These are phyloP conservation scores for Pseudocohnilembus persalinus DNA, from an alignment of 169 alveolate genomes.

Conservation along the genomic window DNA sequence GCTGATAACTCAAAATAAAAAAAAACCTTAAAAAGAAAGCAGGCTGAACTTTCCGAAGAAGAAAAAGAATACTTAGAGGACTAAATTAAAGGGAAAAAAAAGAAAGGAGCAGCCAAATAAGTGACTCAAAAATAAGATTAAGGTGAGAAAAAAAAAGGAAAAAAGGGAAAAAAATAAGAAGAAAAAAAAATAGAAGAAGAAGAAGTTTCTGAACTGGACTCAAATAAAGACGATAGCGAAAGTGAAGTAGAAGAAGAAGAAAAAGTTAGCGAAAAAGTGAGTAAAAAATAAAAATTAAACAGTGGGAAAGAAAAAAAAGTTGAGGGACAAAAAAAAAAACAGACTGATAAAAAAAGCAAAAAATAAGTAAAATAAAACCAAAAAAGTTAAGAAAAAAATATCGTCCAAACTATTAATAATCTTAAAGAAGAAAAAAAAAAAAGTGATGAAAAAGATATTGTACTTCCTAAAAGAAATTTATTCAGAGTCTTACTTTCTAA, in stretches of 20 bases:
- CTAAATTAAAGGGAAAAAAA: background rate
- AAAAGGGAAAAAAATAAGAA: background rate
- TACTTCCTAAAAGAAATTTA: background rate
- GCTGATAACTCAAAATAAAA: background rate
- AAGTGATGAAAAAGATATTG: background rate
- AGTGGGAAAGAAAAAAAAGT: background rate
- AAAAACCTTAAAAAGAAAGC: background rate
- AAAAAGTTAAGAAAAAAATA: background rate
- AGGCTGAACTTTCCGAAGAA: background rate
- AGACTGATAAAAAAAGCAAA: background rate
- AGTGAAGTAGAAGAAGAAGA: background rate
- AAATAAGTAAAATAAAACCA: background rate
- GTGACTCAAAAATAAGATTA: background rate
- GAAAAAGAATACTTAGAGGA: background rate
- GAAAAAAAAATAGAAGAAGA: background rate
- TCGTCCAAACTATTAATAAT: background rate
- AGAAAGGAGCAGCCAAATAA: background rate
- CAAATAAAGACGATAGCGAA: background rate
- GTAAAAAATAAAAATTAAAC: background rate
- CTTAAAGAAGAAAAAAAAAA: too few relatives aligned
- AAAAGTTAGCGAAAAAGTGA: background rate
- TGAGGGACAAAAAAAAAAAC: background rate
- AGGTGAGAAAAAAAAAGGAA: background rate
- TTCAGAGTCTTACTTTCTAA: background rate
- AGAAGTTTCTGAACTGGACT: background rate